phyloP scores from a whole-genome alignment of 2,329 filamentous ascomycete genomes.

The Cladophialophora yegresii region DNA sequence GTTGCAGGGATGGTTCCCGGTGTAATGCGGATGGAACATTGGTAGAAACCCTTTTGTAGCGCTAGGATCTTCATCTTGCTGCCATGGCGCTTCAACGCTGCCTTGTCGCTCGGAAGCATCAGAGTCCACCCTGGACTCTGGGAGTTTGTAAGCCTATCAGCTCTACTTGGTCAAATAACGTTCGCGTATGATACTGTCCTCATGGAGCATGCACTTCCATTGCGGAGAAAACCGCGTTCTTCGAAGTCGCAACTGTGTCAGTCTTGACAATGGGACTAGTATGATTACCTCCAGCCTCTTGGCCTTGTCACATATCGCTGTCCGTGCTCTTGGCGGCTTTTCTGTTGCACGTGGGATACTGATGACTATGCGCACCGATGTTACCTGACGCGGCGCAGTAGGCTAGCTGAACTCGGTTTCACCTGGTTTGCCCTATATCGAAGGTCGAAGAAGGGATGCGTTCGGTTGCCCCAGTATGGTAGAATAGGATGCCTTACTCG shows the following conservation, averaged over 20 bases:
- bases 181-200: too few relatives aligned
- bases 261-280: background rate
- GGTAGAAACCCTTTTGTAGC: background rate
- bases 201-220: background rate
- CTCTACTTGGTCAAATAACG: too few relatives aligned
- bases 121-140: background rate
- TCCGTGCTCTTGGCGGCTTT: background rate
- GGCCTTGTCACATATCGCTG: background rate
- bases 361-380: background rate
- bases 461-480: background rate
- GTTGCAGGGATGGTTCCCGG: background rate
- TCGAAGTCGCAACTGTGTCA: background rate
- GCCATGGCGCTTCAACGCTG: background rate
- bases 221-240: background rate
- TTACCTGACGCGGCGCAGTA: background rate
- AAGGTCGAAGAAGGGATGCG: background rate
- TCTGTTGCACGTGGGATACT: background rate
- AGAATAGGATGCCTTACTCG: background rate
- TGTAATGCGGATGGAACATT: background rate
- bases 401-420: background rate
- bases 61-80: background rate
- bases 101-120: background rate
- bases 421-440: background rate
- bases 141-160: too few relatives aligned
- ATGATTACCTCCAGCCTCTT: background rate